Evolutionary conservation across 495 filamentous ascomycete species (phyloP).

Genomic region (Saxophila tyrrhenica): DNA sequence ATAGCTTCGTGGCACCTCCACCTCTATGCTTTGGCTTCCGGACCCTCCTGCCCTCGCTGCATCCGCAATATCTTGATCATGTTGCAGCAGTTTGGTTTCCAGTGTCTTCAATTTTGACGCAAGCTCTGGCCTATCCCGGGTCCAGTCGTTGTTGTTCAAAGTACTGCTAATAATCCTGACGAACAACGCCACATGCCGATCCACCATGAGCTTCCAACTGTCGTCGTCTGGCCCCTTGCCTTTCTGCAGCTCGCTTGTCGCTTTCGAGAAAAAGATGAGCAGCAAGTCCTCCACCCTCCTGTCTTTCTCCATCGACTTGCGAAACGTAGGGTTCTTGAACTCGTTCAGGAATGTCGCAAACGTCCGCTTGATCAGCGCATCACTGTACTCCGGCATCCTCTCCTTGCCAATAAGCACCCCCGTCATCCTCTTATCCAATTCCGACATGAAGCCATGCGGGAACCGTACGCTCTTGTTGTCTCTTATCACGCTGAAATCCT

Average conservation of each 20-base stretch:
- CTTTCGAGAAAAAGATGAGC: constrained; percentile 81
- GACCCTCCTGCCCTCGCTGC: constrained; percentile 42
- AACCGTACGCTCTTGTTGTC: constrained; percentile 69
- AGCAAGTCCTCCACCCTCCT: constrained; percentile 81
- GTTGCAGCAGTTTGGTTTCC: constrained; percentile 87
- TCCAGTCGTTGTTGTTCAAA: constrained; percentile 69
- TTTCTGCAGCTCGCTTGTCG: constrained; percentile 76
- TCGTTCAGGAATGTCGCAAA: constrained; percentile 73
- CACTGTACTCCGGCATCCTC: constrained; percentile 66
- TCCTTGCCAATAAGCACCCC: constrained; percentile 57
- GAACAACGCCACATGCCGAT: constrained; percentile 90
- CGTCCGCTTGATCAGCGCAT: constrained; percentile 62
- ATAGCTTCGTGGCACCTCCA: constrained; percentile 69
- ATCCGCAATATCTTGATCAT: constrained; percentile 76
- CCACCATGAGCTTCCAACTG: constrained; percentile 83
- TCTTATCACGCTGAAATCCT: constrained; percentile 62
- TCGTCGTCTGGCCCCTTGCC: constrained; percentile 75
- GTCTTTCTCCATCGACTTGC: constrained; percentile 80
- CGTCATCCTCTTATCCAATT: constrained; percentile 57
- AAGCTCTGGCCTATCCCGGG: constrained; percentile 70
- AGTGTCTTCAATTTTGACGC: constrained; percentile 63
- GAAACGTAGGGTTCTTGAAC: constrained; percentile 59
- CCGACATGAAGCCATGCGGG: constrained; percentile 64
- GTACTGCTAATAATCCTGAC: constrained; percentile 74
- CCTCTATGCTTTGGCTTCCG: constrained; percentile 54